Evolutionary conservation across 2,329 filamentous ascomycete species (phyloP).

Genomic region (Fusarium oxysporum): DNA sequence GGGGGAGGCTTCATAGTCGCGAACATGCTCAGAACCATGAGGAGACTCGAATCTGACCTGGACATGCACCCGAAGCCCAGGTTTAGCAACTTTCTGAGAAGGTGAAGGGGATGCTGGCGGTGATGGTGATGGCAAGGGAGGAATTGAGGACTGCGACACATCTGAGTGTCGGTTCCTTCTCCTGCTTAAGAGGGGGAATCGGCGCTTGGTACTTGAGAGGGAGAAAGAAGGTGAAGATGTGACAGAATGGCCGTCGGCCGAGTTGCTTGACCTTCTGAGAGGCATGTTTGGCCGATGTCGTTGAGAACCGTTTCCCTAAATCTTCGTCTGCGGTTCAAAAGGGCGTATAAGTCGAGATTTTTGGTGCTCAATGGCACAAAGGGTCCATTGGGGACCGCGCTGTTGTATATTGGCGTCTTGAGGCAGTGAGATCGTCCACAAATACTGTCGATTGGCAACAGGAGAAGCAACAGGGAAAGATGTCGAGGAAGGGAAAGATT

Average conservation of each 20-base stretch:
- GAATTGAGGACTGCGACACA: constrained; percentile 37
- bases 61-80: constrained; percentile 56
- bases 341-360: constrained; percentile 7
- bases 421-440: background rate
- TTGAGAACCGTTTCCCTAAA: constrained; percentile 6
- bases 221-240: constrained; percentile 39
- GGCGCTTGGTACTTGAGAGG: constrained; percentile 45
- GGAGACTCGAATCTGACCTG: constrained; percentile 60
- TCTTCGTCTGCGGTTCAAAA: constrained; percentile 1
- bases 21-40: constrained; percentile 56
- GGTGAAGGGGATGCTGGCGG: constrained; percentile 22
- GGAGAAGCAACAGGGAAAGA: constrained; percentile 8
- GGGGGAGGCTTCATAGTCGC: constrained; percentile 60
- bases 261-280: constrained; percentile 44
- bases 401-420: constrained; percentile 9
- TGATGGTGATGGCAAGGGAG: constrained; percentile 19
- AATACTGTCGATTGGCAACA: constrained; percentile 11
- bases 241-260: constrained; percentile 40
- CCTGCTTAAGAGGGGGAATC: constrained; percentile 48
- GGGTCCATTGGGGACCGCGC: constrained; percentile 30
- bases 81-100: constrained; percentile 23
- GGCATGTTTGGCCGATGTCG: constrained; percentile 38
- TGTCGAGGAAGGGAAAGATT: constrained; percentile 20
- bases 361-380: constrained; percentile 33
- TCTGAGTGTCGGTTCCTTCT: constrained; percentile 43